Evolutionary conservation across 2,329 filamentous ascomycete species (phyloP), one percentile per base, ranked within the genome.

Genomic region (Colletotrichum salicis): DNA sequence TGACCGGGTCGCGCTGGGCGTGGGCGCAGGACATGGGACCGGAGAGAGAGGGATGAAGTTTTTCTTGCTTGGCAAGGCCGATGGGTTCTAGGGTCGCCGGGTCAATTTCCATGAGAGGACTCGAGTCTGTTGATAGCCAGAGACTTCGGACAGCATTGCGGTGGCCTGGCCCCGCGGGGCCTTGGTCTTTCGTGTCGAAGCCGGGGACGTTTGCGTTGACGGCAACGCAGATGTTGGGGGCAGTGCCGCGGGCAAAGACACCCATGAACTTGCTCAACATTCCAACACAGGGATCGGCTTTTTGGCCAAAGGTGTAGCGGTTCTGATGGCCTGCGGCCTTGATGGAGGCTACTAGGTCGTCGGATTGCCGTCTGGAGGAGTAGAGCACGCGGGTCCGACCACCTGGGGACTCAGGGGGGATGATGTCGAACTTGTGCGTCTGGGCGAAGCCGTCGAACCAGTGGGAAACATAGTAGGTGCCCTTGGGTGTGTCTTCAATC

Each of bases 371-470:
- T 12, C 92, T 87, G 1, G 93, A 96, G 7, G 91, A 92, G 79
- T 96, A 96, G 29, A 87, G 83, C 3, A 95, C 91, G 41, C 83
- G 82, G 11, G 78, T 76, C 3, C 31, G 48, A 0, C 35, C 33
- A 79, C 72, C 5, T 7, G 70, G 73, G 3, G 75, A 74, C 2
- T 73, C 75, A 2, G 60, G 67, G 0, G 86, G 78, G 3, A 89
- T 76, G 37, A 96, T 92, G 69, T 94, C 87, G 78, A 96, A 96
- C 33, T 89, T 90, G 81, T 96, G 93, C 1, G 90, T 85, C 67
- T 93, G 89, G 3, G 90, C 88, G 70, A 94, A 90, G 6, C 92
- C 92, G 78, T 96, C 94, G 75, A 96, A 96, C 94, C 94, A 96
- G 79, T 96, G 93, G 1, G 86, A 88, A 13, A 91, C 85, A 37